Conservation (phyloP, 345 rosid species). For the Bruguiera parviflora region DNA sequence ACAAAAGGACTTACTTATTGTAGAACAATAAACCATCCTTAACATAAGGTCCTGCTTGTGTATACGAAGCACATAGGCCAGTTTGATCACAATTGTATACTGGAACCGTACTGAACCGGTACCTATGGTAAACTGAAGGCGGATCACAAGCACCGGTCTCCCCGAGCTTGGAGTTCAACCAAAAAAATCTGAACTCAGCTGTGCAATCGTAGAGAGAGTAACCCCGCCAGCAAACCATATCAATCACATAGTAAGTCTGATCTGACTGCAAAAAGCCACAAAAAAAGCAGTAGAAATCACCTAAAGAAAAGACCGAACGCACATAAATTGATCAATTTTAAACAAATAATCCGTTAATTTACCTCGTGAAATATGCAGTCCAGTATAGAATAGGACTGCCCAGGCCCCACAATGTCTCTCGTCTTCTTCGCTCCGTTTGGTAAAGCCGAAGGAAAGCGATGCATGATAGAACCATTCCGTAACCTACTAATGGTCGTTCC, state of each 20-base stretch:
- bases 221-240: constrained; percentile 92
- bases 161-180: constrained; percentile 83
- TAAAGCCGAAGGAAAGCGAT: constrained; percentile 76
- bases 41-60: constrained; percentile 56
- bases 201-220: constrained; percentile 86
- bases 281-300: not conserved
- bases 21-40: constrained; percentile 88
- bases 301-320: not conserved
- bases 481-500: constrained; percentile 72
- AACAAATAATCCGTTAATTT: not conserved
- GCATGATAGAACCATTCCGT: constrained; percentile 69
- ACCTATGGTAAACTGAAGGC: constrained; percentile 70
- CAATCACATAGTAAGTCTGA: constrained; percentile 90
- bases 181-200: constrained; percentile 88
- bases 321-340: constrained; percentile 2
- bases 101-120: constrained; percentile 57
- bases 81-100: constrained; percentile 63
- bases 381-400: constrained; percentile 71
- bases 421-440: constrained; percentile 73
- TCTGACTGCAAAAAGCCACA: constrained; percentile 45
- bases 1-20: constrained; percentile 62
- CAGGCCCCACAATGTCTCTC: constrained; percentile 59
- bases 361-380: constrained; percentile 99
- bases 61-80: constrained; percentile 65
- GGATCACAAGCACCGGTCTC: constrained; percentile 81